Evolutionary conservation across 1,284 basidiomycete species (phyloP).

Genomic region (Ustilago bromivora): DNA sequence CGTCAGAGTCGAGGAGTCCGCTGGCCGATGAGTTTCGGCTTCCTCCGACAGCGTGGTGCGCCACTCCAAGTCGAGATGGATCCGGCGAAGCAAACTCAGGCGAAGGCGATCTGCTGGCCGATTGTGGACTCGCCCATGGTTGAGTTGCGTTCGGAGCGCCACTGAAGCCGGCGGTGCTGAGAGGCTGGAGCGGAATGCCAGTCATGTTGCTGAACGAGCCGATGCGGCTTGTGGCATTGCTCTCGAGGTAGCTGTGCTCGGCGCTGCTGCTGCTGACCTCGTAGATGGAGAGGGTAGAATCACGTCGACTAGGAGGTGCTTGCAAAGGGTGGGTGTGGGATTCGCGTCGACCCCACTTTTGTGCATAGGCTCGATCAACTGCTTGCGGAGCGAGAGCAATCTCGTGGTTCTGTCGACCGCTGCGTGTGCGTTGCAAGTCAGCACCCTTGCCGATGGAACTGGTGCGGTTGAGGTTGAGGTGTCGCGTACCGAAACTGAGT

Average conservation of each 20-base stretch:
- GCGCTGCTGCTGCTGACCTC: conserved; percentile 45
- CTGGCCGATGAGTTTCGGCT: conserved; percentile 35
- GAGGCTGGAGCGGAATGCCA: conserved; percentile 39
- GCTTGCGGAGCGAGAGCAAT: conserved; percentile 35
- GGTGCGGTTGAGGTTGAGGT: conserved; percentile 31
- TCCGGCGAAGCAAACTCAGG: conserved; percentile 26
- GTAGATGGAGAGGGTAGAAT: conserved; percentile 32
- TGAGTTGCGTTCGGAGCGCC: conserved; percentile 10
- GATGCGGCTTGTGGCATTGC: conserved; percentile 46
- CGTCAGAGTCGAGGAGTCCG: conserved; percentile 37
- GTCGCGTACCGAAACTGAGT: conserved; percentile 28
- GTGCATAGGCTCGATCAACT: conserved; percentile 28
- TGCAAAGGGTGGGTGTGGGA: conserved; percentile 36
- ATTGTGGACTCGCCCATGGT: conserved; percentile 37
- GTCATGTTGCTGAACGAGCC: conserved; percentile 44
- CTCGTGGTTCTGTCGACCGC: conserved; percentile 22
- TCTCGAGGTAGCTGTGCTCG: conserved; percentile 34
- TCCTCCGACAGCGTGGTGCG: background rate
- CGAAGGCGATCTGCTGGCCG: conserved; percentile 25
- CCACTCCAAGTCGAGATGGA: conserved; percentile 15
- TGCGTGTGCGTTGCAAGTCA: conserved; percentile 40
- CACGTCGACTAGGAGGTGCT: conserved; percentile 12
- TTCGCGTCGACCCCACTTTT: conserved; percentile 17
- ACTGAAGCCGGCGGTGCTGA: conserved; percentile 19
- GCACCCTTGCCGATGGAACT: conserved; percentile 46